Evolutionary conservation across 2,329 filamentous ascomycete species (phyloP).

Genomic region (Fusarium xyrophilum): DNA sequence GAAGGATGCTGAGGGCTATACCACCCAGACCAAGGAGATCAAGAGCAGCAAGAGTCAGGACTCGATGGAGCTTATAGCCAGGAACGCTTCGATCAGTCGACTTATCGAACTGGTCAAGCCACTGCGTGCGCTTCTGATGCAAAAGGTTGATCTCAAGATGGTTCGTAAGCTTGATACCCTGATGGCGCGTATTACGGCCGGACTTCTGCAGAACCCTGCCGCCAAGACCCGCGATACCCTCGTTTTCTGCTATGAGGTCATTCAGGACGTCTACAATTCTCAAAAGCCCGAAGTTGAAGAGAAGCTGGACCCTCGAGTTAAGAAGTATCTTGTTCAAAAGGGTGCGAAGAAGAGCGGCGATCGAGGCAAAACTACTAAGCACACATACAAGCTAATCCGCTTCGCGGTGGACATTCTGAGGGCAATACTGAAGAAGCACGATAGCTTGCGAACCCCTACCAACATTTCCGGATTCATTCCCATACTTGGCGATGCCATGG

Average conservation of each 20-base stretch:
- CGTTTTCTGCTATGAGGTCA: slow-evolving; percentile 94
- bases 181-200: slow-evolving; percentile 80
- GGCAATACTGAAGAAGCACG: slow-evolving; percentile 84
- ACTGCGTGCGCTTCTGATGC: slow-evolving; percentile 77
- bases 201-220: slow-evolving; percentile 80
- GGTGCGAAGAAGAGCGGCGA: slow-evolving; percentile 77
- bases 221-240: slow-evolving; percentile 81
- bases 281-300: slow-evolving; percentile 58
- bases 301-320: slow-evolving; percentile 68
- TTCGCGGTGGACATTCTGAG: slow-evolving; percentile 90
- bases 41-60: slow-evolving; percentile 99
- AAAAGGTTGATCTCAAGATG: slow-evolving; percentile 83
- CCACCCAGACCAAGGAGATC: slow-evolving; percentile 94
- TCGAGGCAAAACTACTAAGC: slow-evolving; percentile 75
- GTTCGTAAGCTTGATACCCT: slow-evolving; percentile 91
- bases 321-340: slow-evolving; percentile 81
- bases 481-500: slow-evolving; percentile 84
- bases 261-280: slow-evolving; percentile 82
- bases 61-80: slow-evolving; percentile 91
- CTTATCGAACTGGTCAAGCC: slow-evolving; percentile 80
- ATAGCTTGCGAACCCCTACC: slow-evolving; percentile 75
- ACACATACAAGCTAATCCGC: slow-evolving; percentile 84
- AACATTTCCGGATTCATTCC: slow-evolving; percentile 89
- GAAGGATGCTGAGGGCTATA: slow-evolving; percentile 96
- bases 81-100: slow-evolving; percentile 76